phyloP scores from a whole-genome alignment of 441 rosid genomes.

The Gossypium armourianum region DNA sequence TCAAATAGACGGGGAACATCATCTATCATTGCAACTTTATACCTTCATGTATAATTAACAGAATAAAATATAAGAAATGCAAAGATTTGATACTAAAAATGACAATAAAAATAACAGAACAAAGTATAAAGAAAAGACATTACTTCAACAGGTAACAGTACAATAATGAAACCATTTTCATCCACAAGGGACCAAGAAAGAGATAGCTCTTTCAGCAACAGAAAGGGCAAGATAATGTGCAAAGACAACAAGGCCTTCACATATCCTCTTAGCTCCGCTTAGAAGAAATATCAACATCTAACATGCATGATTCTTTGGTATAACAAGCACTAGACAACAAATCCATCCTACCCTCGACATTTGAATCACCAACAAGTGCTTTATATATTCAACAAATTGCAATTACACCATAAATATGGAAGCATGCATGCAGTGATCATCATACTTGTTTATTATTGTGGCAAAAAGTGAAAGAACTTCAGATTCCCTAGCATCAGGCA shows the following conservation, averaged over 20 bases:
- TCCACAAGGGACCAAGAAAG: not conserved
- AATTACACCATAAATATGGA: not conserved
- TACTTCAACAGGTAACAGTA: not conserved
- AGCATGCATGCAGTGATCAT: not conserved
- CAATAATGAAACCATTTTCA: not conserved
- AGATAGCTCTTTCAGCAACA: not conserved
- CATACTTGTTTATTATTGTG: constrained; percentile 93
- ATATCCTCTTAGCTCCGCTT: not conserved
- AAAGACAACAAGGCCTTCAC: not conserved
- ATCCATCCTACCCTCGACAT: not conserved
- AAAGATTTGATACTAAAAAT: not conserved
- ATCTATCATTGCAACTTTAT: constrained; percentile 85
- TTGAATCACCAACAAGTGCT: not conserved
- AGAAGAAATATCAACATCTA: not conserved
- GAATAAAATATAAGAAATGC: not conserved
- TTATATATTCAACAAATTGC: not conserved
- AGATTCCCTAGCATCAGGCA: constrained; percentile 98
- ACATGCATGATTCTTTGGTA: not conserved
- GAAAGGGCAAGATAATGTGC: not conserved
- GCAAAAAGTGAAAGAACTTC: constrained; percentile 99
- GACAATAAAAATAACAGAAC: not conserved
- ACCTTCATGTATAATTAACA: constrained; percentile 36
- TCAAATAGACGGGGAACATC: constrained; percentile 96
- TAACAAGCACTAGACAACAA: constrained; percentile 1
- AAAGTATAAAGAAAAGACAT: not conserved